A percentile compares a stretch with the other conserved stretches of the same genome.
Conservation (phyloP, 306 rosid species). For the Senna siamea region DNA sequence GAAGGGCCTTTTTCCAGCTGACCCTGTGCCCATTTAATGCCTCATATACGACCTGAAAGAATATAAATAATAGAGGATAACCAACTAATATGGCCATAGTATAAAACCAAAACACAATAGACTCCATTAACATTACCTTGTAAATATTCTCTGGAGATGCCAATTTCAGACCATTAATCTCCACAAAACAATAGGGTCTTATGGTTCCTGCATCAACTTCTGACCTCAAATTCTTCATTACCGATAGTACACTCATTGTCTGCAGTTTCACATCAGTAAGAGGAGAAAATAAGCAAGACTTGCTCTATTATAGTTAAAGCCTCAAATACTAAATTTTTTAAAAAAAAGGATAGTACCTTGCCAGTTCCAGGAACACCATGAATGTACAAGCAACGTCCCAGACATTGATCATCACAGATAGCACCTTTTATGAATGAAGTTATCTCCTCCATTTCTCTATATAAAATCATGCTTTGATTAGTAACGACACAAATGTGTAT, state of each 20-base stretch:
- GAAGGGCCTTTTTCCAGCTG: slow-evolving; percentile 91
- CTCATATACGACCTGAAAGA: slow-evolving; percentile 85
- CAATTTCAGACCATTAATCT: slow-evolving; percentile 92
- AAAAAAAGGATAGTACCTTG: slow-evolving; percentile 55
- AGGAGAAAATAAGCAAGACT: slow-evolving; percentile 19
- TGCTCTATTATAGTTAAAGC: slow-evolving; percentile 17
- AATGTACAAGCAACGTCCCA: slow-evolving; percentile 91
- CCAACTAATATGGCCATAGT: slow-evolving; percentile 5
- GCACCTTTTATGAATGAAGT: slow-evolving; percentile 81
- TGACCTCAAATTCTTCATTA: slow-evolving; percentile 77
- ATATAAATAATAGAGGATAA: slow-evolving; percentile 26
- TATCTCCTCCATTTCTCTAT: slow-evolving; percentile 89
- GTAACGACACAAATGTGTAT: slow-evolving; percentile 26
- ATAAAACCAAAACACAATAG: slow-evolving; percentile 28
- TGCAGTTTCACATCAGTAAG: slow-evolving; percentile 46
- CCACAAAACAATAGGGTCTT: slow-evolving; percentile 86
- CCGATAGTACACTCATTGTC: slow-evolving; percentile 91
- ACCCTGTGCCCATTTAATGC: slow-evolving; percentile 88
- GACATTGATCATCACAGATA: slow-evolving; percentile 79
- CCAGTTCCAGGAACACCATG: slow-evolving; percentile 99
- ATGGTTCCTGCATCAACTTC: slow-evolving; percentile 85
- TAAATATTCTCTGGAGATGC: slow-evolving; percentile 91
- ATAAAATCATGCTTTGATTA: slow-evolving; percentile 40
- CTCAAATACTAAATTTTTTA: slow-evolving; percentile 18
- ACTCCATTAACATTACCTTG: slow-evolving; percentile 50